These are phyloP conservation scores for Vigna hirtella DNA, from an alignment of 306 rosid genomes.

Conservation along the genomic window DNA sequence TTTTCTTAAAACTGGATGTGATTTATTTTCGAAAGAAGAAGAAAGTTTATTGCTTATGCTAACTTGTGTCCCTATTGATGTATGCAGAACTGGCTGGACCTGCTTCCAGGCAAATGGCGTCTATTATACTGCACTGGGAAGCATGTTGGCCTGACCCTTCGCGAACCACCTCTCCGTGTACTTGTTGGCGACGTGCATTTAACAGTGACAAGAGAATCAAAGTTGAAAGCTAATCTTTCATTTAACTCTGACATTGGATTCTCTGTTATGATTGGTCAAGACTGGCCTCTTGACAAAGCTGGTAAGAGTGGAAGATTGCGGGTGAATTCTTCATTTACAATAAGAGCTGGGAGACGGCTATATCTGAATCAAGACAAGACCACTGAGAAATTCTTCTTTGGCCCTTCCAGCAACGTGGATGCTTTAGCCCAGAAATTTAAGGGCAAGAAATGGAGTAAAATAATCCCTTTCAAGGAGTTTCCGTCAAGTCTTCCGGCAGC, in stretches of 20 bases:
- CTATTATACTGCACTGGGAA: conserved; percentile 87
- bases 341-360: conserved; percentile 74
- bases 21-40: neutral
- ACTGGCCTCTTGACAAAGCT: conserved; percentile 89
- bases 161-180: conserved; percentile 81
- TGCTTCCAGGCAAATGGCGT: conserved; percentile 97
- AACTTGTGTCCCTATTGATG: conserved; percentile 26
- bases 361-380: conserved; percentile 70
- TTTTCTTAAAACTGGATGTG: neutral
- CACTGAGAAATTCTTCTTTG: conserved; percentile 51
- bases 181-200: conserved; percentile 82
- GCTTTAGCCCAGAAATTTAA: conserved; percentile 70
- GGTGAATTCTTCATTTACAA: conserved; percentile 61
- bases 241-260: conserved; percentile 72
- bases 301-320: conserved; percentile 80
- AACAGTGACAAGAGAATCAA: conserved; percentile 62
- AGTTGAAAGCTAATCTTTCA: conserved; percentile 60
- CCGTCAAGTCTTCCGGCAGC: conserved; percentile 93
- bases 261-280: conserved; percentile 75
- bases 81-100: conserved; percentile 83
- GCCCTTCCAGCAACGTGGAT: conserved; percentile 54
- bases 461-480: conserved; percentile 80
- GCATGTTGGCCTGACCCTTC: conserved; percentile 90
- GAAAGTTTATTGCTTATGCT: neutral
- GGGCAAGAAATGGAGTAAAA: conserved; percentile 80